Evolutionary conservation across 2,329 filamentous ascomycete genomes (phyloP).

Genomic region (Byssochlamys sp.): DNA sequence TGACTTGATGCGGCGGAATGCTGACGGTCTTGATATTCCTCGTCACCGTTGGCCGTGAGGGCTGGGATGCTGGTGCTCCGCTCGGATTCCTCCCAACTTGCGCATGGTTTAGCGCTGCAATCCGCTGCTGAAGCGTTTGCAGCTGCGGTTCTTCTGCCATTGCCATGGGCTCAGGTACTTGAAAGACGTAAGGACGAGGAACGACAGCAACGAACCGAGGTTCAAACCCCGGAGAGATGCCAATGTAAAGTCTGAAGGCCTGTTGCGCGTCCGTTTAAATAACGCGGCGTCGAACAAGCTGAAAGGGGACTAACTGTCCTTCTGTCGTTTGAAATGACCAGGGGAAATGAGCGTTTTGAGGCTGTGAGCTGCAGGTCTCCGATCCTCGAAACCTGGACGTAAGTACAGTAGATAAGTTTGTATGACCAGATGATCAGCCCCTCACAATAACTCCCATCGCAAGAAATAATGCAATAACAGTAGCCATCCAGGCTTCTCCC

Average conservation of each 20-base stretch:
- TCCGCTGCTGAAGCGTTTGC: conserved; percentile 37
- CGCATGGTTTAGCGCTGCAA: conserved; percentile 36
- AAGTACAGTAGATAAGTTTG: background rate
- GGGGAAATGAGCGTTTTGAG: conserved; percentile 1
- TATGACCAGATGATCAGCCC: background rate
- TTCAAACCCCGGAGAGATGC: background rate
- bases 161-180: background rate
- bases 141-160: conserved; percentile 36
- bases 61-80: conserved; percentile 18
- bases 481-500: background rate
- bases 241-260: background rate
- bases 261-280: background rate
- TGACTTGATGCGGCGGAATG: conserved; percentile 23
- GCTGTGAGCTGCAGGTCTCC: background rate
- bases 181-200: background rate
- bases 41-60: conserved; percentile 17
- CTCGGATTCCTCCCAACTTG: conserved; percentile 29
- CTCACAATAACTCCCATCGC: background rate
- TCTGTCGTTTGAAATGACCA: background rate
- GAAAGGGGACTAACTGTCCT: background rate
- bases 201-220: background rate
- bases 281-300: background rate
- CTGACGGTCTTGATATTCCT: conserved; percentile 23
- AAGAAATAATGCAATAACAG: background rate
- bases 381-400: background rate